Conservation (phyloP, 495 filamentous ascomycete genomes). For the Cercophora sp. region DNA sequence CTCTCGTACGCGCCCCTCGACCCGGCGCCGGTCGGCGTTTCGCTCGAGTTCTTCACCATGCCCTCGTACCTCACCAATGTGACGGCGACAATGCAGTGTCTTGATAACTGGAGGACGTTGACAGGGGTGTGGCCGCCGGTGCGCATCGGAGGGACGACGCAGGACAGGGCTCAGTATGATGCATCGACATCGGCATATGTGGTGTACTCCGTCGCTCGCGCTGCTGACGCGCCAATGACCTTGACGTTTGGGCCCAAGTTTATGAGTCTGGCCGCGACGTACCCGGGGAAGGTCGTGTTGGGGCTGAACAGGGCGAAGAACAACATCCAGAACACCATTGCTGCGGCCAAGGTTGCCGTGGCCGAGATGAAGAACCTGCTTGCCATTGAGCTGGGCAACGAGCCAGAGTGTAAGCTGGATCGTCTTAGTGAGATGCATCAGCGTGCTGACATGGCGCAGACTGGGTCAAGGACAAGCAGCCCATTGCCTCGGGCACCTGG, state of each 20-base stretch:
- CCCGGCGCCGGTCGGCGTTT: constrained; percentile 51
- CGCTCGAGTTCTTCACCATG: constrained; percentile 60
- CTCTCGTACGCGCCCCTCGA: constrained; percentile 38
- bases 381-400: constrained; percentile 59
- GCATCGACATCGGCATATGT: constrained; percentile 46
- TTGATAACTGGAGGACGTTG: constrained; percentile 51
- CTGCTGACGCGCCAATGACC: constrained; percentile 49
- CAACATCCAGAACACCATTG: constrained; percentile 52
- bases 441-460: constrained; percentile 28
- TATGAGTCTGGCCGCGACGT: constrained; percentile 48
- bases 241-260: constrained; percentile 57
- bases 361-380: constrained; percentile 47
- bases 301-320: constrained; percentile 57
- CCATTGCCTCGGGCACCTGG: constrained; percentile 53
- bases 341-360: constrained; percentile 47
- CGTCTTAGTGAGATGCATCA: too few relatives aligned
- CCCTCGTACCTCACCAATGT: constrained; percentile 56
- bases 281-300: constrained; percentile 51
- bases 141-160: constrained; percentile 57
- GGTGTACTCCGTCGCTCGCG: constrained; percentile 50
- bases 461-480: constrained; percentile 41
- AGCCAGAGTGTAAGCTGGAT: constrained; percentile 59
- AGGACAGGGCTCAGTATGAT: constrained; percentile 54
- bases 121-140: constrained; percentile 55
- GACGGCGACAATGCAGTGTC: constrained; percentile 49